Evolutionary conservation across 441 rosid species (phyloP), one percentile per base, ranked within the genome.

Genomic region (Rhodomyrtus psidioides): DNA sequence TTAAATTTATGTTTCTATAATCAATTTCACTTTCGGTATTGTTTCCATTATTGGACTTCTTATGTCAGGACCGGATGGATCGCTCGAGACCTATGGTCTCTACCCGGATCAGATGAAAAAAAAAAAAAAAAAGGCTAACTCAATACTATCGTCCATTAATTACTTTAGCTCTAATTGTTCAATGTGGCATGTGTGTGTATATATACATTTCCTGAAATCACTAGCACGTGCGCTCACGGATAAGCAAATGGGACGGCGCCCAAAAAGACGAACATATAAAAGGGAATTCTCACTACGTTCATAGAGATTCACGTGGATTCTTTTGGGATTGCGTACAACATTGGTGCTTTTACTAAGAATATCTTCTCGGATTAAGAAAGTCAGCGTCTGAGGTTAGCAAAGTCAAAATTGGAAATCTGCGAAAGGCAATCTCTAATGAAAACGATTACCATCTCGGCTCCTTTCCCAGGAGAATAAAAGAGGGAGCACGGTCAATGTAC

Each of bases 101-200:
- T 44, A 7, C 2, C 49, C 12, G 51, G 51, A 46, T 12, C 49
- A 12, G 51, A 10, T 2, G 0, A 9, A 46, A 2, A 46, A 46
- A 46, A 46, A 46, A 46, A 8, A 1, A 8, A 1, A 0, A 8
- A 1, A 0, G 15, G 15, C 15, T 9, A 34, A 65, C 39, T 34
- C 19, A 62, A 30, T 62, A 9, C 16, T 62, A 30, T 62, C 30
- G 34, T 8, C 12, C 9, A 30, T 30, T 2, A 34, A 19, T 65
- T 34, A 65, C 79, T 2, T 62, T 9, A 62, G 6, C 1, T 60
- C 12, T 60, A 28, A 60, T 28, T 16, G 15, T 3, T 60, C 23
- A 16, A 28, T 15, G 42, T 4, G 23, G 5, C 46, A 6, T 5
- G 7, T 42, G 44, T 42, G 6, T 8, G 15, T 65, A 30, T 65